Evolutionary conservation across 257 asterid species (phyloP).

Genomic region (Euphrasia confusa): DNA sequence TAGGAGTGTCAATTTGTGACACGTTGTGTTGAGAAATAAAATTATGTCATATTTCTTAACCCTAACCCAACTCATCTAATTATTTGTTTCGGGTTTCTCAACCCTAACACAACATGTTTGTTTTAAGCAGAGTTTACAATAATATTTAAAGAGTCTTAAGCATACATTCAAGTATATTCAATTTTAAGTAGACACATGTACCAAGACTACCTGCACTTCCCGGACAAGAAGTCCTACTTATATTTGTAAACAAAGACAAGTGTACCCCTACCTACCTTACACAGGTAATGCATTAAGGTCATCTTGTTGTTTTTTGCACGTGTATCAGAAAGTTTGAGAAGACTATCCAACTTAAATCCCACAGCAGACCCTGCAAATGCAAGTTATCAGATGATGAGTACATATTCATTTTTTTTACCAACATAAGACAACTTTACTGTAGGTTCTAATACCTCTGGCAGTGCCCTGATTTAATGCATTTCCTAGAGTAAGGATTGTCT

Average conservation of each 20-base stretch:
- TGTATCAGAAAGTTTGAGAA: constrained; percentile 95
- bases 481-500: constrained; percentile 92
- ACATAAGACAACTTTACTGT: constrained; percentile 12
- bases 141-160: too few relatives aligned
- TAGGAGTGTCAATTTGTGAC: neutral
- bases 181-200: too few relatives aligned
- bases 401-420: constrained; percentile 19
- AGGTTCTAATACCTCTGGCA: constrained; percentile 65
- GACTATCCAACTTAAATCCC: constrained; percentile 96
- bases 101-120: too few relatives aligned
- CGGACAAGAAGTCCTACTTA: too few relatives aligned
- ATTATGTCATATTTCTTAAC: neutral
- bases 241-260: neutral
- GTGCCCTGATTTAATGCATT: constrained; percentile 99
- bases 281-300: constrained; percentile 97
- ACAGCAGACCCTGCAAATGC: constrained; percentile 79
- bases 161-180: too few relatives aligned
- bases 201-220: too few relatives aligned
- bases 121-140: too few relatives aligned
- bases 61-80: neutral
- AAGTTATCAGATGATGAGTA: constrained; percentile 23
- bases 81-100: too few relatives aligned
- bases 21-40: neutral
- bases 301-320: constrained; percentile 96
- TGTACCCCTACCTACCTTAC: constrained; percentile 73